Base-by-base conservation (phyloP, 1,139 yeast species). In the Candida albicans region DNA sequence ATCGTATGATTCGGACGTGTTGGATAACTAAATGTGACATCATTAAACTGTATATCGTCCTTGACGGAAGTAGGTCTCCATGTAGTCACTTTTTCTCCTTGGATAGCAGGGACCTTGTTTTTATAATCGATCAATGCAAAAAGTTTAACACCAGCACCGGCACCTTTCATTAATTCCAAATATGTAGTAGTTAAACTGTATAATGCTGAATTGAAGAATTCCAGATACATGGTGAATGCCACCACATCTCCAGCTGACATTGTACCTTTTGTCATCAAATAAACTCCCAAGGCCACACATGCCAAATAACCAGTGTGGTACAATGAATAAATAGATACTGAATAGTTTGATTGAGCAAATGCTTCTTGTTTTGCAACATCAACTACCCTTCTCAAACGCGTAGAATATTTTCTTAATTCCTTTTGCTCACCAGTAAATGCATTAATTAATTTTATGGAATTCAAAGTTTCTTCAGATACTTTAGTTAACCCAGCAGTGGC, bases 1-100 rank as follows among this genome's bases (percentile, higher is more conserved):
- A 91, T 82, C 37, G 67, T 62, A 42, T 86, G 88, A 46, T 82
- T 79, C n/a, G 87, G 87, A 48, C 97, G 77, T 1, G 96, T 83
- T n/a, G 97, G 96, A 61, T 91, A 91, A 45, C 82, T 72, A 65
- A 91, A 91, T 2, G 68, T 73, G 26, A 91, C 87, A 52, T 88
- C 66, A 43, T 70, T 64, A 57, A 93, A 85, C 49, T 73, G 79
- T 42, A 91, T 81, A 43, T 82, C 77, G 47, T 87, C 87, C 5
- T 57, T 55, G 13, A 67, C 46, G 3, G 55, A 66, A n/a, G 77
- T 75, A 10, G 70, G 61, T 25, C 31, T 34, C 40, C 32, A 25
- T 3, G 79, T 57, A 1, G 36, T 29, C 8, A 38, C 34, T 18
- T 70, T 69, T 7, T 62, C 62, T 0, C 77, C 77, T 43, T 63